A percentile compares a stretch with the other conserved stretches of the same genome.
Conservation (phyloP, 208 protist genomes). For the Leishmania major region DNA sequence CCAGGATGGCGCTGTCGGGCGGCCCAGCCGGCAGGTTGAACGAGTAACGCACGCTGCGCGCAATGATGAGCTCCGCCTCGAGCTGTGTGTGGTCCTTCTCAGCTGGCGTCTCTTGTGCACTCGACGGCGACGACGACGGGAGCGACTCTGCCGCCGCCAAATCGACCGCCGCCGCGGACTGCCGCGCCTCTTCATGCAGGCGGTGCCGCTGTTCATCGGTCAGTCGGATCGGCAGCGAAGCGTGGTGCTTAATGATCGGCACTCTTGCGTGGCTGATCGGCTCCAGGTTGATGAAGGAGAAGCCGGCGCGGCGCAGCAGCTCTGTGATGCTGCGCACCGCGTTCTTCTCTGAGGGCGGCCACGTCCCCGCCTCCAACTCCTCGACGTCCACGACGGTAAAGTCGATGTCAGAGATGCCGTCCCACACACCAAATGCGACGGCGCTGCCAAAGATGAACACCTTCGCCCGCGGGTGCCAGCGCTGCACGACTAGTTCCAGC, state of each 20-base stretch:
- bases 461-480: constrained; percentile 70
- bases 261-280: constrained; percentile 86
- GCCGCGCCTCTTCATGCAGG: constrained; percentile 12
- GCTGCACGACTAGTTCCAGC: constrained; percentile 76
- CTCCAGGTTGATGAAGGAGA: constrained; percentile 84
- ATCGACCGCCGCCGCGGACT: neutral
- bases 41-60: constrained; percentile 70
- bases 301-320: constrained; percentile 80
- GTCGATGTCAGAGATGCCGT: constrained; percentile 89
- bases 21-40: constrained; percentile 51
- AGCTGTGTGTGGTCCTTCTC: constrained; percentile 20
- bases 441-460: constrained; percentile 90
- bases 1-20: constrained; percentile 72
- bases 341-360: constrained; percentile 80
- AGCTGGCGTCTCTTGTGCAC: neutral
- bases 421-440: constrained; percentile 86
- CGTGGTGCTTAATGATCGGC: constrained; percentile 92
- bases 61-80: constrained; percentile 74
- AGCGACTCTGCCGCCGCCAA: neutral
- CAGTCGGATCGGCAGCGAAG: constrained; percentile 69
- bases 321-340: constrained; percentile 87
- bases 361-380: constrained; percentile 56
- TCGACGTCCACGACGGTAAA: constrained; percentile 89
- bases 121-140: neutral
- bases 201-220: constrained; percentile 25